Evolutionary conservation across 148 eudicot species (phyloP).

Genomic region (Cornus controversa): DNA sequence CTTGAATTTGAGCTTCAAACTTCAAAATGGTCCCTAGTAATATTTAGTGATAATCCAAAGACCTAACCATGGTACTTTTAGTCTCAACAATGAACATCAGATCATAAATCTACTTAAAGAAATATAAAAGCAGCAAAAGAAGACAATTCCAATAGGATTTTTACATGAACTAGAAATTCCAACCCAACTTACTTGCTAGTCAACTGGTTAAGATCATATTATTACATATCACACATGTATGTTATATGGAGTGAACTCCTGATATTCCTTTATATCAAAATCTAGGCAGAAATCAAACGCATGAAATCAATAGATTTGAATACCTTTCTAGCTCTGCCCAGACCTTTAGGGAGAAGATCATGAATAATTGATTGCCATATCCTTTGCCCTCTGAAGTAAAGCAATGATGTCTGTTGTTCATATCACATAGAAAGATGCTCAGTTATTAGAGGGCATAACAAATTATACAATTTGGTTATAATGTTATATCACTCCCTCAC

Average conservation of each 20-base stretch:
- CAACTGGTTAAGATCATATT: too few species aligned
- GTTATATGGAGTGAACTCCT: neutral
- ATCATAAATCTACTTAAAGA: neutral
- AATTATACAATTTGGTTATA: neutral
- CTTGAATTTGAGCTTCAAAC: neutral
- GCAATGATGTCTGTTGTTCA: conserved; percentile 61
- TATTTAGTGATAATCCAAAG: neutral
- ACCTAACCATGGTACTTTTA: neutral
- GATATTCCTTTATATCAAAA: neutral
- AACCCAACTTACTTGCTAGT: too few species aligned
- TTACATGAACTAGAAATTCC: neutral
- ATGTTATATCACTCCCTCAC: neutral
- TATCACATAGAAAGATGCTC: conserved; percentile 13
- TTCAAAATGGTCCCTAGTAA: neutral
- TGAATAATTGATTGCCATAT: conserved; percentile 83
- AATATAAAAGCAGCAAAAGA: neutral
- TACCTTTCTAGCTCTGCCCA: conserved; percentile 73
- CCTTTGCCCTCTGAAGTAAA: conserved; percentile 92
- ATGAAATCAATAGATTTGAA: neutral
- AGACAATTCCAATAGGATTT: neutral
- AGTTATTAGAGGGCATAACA: neutral
- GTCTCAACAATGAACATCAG: neutral
- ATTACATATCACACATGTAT: too few species aligned
- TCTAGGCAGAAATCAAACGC: neutral
- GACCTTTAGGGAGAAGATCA: conserved; percentile 90